Conservation (phyloP, 352 stramenopile species). For the Globisporangium echinulatum region DNA sequence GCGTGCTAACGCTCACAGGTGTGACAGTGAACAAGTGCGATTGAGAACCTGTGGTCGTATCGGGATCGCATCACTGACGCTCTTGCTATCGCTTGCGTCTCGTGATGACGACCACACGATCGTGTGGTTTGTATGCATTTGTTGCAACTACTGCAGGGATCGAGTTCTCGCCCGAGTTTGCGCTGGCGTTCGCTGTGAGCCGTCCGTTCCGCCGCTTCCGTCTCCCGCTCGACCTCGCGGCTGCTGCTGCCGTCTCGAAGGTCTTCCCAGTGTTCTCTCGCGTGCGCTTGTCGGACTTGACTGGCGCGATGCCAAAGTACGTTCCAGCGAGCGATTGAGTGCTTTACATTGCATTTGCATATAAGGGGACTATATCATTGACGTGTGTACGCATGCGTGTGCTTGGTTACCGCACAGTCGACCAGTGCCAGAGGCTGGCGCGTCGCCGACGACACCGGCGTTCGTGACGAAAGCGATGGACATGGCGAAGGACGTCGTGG, state of each 20-base stretch:
- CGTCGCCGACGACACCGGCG: slow-evolving; percentile 17
- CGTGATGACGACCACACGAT: no score
- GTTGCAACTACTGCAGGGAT: slow-evolving; percentile 27
- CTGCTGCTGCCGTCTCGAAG: slow-evolving; percentile 58
- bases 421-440: slow-evolving; percentile 9
- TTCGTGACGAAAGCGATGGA: slow-evolving; percentile 59
- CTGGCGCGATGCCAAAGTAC: slow-evolving; percentile 51
- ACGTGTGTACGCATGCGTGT: neutral
- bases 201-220: slow-evolving; percentile 77
- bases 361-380: neutral
- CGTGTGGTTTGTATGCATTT: no score
- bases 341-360: neutral
- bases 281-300: slow-evolving; percentile 65
- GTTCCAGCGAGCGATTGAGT: neutral
- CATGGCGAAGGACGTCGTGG: slow-evolving; percentile 64
- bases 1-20: no score
- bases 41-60: no score
- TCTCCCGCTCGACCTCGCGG: slow-evolving; percentile 67
- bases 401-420: slow-evolving; percentile 15
- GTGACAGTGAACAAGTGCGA: no score
- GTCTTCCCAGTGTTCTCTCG: slow-evolving; percentile 65
- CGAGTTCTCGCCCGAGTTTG: slow-evolving; percentile 82
- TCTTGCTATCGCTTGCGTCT: no score
- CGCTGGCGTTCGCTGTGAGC: slow-evolving; percentile 76
- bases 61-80: no score